Base-by-base conservation (phyloP, 1,139 yeast species). In the Arxiozyma telluris region DNA sequence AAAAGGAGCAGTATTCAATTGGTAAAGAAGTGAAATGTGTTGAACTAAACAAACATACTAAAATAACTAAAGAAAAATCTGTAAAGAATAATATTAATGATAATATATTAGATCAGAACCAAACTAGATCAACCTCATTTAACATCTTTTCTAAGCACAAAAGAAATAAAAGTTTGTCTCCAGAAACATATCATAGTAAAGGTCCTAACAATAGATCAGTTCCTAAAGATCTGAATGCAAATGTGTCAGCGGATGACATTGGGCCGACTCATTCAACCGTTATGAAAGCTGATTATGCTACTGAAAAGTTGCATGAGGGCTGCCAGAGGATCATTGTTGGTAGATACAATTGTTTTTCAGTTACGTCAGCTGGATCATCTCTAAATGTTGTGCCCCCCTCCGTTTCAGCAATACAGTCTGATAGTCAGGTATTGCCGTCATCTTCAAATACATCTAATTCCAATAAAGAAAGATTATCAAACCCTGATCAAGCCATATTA, bases 231-330 rank as follows among this genome's bases (percentile, higher is more conserved):
- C 42, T 23, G 42, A 46, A 41, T 38, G n/a, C 54, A 49, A 51
- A 38, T 34, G 20, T 7, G 4, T 6, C n/a, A 1, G 25, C 41
- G 58, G 59, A 8, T 15, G 17, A 18, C 6, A 27, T 50, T 12
- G 44, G 41, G 21, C 55, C 54, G 7, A 59, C 55, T 4, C 67
- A 61, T 48, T 56, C 64, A 1, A 54, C 58, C 7, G 57, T 63
- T 15, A 59, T 62, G 61, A 58, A 64, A 2, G 54, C 67, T 1
- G 66, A 62, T 51, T 53, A 59, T 22, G 54, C 59, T 4, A 61
- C 64, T 6, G 69, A 64, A 53, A 65, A 60, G 53, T 53, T 66
- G 23, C 70, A 66, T 54, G 64, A 60, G 25, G 61, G 59, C 30
- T 60, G 63, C 45, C 58, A 58, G 44, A 58, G 57, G 20, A 58